phyloP scores from a whole-genome alignment of 73 alveolate species.

The Tetrahymena elliotti region DNA sequence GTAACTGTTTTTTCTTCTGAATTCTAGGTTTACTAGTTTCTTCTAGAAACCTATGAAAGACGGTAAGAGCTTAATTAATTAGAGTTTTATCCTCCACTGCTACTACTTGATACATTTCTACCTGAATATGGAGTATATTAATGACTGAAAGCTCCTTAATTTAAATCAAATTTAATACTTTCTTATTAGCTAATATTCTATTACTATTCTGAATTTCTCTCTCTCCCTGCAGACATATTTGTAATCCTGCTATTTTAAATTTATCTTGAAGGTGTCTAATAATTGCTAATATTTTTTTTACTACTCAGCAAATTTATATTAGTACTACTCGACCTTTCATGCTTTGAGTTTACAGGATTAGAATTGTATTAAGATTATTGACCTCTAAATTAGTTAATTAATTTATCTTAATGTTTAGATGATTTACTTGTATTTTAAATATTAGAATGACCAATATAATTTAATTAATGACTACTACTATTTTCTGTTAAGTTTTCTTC shows the following conservation, averaged over 20 bases:
- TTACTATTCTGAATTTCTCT: neutral
- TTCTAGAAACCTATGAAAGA: neutral
- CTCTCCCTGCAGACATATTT: neutral
- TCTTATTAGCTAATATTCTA: neutral
- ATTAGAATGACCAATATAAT: neutral
- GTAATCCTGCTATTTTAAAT: neutral
- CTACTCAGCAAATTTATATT: neutral
- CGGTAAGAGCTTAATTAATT: neutral
- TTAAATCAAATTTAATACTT: neutral
- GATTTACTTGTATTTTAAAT: neutral
- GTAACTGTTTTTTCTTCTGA: neutral
- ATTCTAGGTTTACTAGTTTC: neutral
- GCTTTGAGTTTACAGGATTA: neutral
- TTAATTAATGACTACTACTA: neutral
- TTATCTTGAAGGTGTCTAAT: neutral
- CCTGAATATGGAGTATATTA: neutral
- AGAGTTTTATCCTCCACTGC: neutral
- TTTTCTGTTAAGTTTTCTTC: neutral
- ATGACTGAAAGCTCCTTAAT: neutral
- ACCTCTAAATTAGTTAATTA: neutral
- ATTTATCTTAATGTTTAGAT: neutral
- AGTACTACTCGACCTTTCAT: neutral
- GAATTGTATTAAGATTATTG: neutral
- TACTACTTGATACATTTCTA: neutral
- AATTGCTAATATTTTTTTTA: neutral